Conservation (phyloP, 2,329 filamentous ascomycete genomes). For the Pseudogymnoascus pannorum region DNA sequence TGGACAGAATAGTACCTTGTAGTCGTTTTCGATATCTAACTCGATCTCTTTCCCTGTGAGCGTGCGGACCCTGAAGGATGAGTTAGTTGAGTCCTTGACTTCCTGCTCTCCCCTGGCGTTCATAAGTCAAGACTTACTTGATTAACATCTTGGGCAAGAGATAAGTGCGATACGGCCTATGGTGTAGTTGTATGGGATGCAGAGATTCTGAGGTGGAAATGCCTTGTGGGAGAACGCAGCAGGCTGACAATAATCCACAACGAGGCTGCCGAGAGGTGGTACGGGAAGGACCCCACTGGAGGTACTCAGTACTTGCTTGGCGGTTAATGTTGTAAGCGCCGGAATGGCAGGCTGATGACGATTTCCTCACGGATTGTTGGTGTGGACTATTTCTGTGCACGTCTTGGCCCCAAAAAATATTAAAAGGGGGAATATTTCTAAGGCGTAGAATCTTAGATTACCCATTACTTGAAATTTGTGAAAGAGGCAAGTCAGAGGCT, state of each 20-base stretch:
- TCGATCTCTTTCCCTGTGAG: slow-evolving; percentile 98
- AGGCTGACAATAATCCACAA: slow-evolving; percentile 7
- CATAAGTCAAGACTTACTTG: slow-evolving; percentile 33
- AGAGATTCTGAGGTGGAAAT: neutral
- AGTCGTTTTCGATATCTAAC: slow-evolving; percentile 89
- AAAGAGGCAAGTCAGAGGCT: neutral
- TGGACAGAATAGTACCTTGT: slow-evolving; percentile 57
- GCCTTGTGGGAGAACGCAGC: slow-evolving; percentile 2
- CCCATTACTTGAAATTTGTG: neutral
- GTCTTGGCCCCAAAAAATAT: neutral
- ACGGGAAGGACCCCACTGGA: slow-evolving; percentile 2
- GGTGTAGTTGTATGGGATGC: neutral
- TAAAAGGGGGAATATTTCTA: neutral
- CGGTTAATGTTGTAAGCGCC: slow-evolving; percentile 2
- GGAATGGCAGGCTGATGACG: neutral
- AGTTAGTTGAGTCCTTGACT: slow-evolving; percentile 7
- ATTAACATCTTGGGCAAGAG: slow-evolving; percentile 38
- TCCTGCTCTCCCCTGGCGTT: neutral
- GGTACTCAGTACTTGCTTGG: slow-evolving; percentile 3
- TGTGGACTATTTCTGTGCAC: neutral
- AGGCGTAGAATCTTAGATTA: neutral
- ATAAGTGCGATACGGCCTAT: neutral
- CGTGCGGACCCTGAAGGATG: slow-evolving; percentile 72
- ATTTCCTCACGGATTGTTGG: neutral
- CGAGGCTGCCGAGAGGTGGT: slow-evolving; percentile 7